Base-by-base conservation (phyloP, 2,329 filamentous ascomycete genomes). In the Scedosporium aurantiacum region DNA sequence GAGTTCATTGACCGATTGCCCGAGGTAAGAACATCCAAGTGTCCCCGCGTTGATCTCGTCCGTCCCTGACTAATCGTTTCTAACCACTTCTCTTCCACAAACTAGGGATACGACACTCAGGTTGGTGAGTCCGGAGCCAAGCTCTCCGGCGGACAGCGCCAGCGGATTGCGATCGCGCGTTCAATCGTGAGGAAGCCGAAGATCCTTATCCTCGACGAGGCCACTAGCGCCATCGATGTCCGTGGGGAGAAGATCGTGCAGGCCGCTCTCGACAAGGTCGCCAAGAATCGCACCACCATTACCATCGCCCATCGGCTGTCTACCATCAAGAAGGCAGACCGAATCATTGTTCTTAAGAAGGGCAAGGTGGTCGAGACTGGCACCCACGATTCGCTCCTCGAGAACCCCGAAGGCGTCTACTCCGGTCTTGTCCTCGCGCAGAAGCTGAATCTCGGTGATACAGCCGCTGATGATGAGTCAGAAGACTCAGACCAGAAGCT, bases 111-210 rank as follows among this genome's bases (percentile, higher is more conserved):
- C 68, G 80, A 87, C 4, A 91, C 90, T 0, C 73, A 82, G 7
- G 89, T 94, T 1, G 90, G 90, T 1, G 89, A 93, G 68, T 82
- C 82, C 28, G 90, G 90, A 4, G 86, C 88, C 57, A 90, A 89
- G 69, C 76, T 95, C 1, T 91, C 87, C 10, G 88, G 90, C n/a
- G 91, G 91, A 0, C 90, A 96, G 70, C 83, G 89, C n/a, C 90
- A 95, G 70, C 83, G 91, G 4, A 80, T 95, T 25, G 88, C 89
- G 2, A 91, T 91, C 64, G 88, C 89, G 1, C 79, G 89, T 32
- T 86, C 85, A 45, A 90, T 93, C 63, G 80, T 92, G 56, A 84
- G 87, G 62, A 79, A 86, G 63, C 89, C 89, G 0, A 79, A 80
- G 14, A 89, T 90, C 47, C 76, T 91, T 2, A 85, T 92, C 41